Evolutionary conservation across 768 basidiomycete genomes (phyloP).

Genomic region (Hydnomerulius pinastri): DNA sequence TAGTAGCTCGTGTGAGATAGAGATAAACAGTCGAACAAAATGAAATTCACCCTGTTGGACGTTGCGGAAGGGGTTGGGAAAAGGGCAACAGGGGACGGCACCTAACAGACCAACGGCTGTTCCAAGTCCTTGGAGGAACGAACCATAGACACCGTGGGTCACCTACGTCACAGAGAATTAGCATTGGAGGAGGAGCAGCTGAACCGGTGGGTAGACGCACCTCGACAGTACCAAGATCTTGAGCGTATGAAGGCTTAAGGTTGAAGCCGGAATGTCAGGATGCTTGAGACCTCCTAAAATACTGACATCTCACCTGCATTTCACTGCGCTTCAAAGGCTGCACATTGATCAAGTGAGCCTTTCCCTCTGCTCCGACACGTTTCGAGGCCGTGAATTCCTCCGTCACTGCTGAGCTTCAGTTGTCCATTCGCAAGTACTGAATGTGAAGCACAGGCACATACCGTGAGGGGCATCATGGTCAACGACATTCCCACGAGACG

Average conservation of each 20-base stretch:
- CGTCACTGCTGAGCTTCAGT: conserved; percentile 52
- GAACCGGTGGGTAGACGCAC: conserved; percentile 28
- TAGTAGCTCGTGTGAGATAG: conserved; percentile 32
- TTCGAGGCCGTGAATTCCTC: conserved; percentile 49
- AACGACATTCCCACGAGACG: conserved; percentile 62
- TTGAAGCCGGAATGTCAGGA: conserved; percentile 4
- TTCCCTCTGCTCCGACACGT: conserved; percentile 28
- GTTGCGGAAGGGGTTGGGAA: conserved; percentile 82
- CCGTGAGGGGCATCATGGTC: conserved; percentile 71
- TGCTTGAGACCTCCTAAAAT: background rate
- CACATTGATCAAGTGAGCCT: conserved; percentile 65
- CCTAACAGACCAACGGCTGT: conserved; percentile 65
- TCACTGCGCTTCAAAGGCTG: conserved; percentile 82
- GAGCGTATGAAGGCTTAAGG: conserved; percentile 82
- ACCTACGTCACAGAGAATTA: conserved; percentile 43
- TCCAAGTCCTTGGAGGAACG: conserved; percentile 74
- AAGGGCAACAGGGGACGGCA: conserved; percentile 82
- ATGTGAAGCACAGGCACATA: conserved; percentile 32
- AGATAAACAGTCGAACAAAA: conserved; percentile 3
- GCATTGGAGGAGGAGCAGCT: background rate
- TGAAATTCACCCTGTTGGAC: conserved; percentile 71
- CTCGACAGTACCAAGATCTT: conserved; percentile 76
- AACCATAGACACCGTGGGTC: conserved; percentile 85
- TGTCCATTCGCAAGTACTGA: background rate
- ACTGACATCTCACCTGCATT: conserved; percentile 67